These are phyloP conservation scores for Corymbia calophylla DNA, from an alignment of 441 rosid species.

Conservation along the genomic window DNA sequence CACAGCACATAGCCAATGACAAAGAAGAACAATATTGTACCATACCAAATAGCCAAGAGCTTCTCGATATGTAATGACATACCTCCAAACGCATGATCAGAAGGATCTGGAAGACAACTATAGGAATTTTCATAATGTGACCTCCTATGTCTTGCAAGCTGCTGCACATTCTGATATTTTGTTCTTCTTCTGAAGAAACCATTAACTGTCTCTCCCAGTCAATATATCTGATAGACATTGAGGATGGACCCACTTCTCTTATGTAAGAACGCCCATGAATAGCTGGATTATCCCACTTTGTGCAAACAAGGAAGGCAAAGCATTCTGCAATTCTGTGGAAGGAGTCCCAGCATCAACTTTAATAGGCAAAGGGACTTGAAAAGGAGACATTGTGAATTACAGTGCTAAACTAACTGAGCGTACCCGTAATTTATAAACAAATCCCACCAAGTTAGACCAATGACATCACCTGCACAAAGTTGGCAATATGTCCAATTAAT, in stretches of 20 bases:
- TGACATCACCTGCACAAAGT: slow-evolving; percentile 45
- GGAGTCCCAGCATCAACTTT: slow-evolving; percentile 4
- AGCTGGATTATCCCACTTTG: slow-evolving; percentile 62
- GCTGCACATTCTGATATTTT: slow-evolving; percentile 35
- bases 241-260: slow-evolving; percentile 41
- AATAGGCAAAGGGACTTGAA: neutral
- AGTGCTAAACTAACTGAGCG: neutral
- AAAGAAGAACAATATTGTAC: neutral
- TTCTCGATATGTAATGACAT: slow-evolving; percentile 4
- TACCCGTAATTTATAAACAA: slow-evolving; percentile 65
- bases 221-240: slow-evolving; percentile 36
- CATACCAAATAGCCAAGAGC: neutral
- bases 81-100: slow-evolving; percentile 75
- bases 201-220: slow-evolving; percentile 57
- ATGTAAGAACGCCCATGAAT: slow-evolving; percentile 44
- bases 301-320: slow-evolving; percentile 72
- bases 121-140: slow-evolving; percentile 59
- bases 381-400: neutral
- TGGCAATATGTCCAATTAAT: neutral
- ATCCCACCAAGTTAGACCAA: slow-evolving; percentile 74
- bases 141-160: slow-evolving; percentile 62
- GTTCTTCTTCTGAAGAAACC: slow-evolving; percentile 43
- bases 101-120: slow-evolving; percentile 44
- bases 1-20: neutral
- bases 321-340: slow-evolving; percentile 56